phyloP scores from a whole-genome alignment of 2,329 filamentous ascomycete genomes.

The Apiospora malaysiana region DNA sequence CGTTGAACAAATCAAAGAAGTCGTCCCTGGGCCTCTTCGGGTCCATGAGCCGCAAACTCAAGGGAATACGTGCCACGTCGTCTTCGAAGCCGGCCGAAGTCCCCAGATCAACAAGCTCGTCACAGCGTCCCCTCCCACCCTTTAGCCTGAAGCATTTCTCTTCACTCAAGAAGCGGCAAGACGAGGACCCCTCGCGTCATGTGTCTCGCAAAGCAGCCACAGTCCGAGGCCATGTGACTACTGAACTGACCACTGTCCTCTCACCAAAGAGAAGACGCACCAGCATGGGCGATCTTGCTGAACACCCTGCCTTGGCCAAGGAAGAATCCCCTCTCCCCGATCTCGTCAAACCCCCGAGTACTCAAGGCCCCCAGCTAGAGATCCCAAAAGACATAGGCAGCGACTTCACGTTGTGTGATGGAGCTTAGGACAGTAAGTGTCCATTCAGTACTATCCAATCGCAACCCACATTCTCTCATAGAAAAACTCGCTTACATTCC shows the following conservation, averaged over 20 bases:
- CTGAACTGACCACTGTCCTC: not conserved
- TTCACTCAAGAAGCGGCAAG: constrained; percentile 10
- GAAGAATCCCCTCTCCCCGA: not conserved
- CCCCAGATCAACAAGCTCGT: not conserved
- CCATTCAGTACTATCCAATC: not conserved
- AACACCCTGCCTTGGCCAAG: not conserved
- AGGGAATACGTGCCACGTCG: not conserved
- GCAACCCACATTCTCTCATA: not conserved
- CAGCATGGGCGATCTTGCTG: not conserved
- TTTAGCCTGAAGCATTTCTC: constrained; percentile 8
- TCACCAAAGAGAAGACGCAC: not conserved
- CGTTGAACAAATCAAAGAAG: not conserved
- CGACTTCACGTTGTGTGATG: not conserved
- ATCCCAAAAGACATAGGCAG: not conserved
- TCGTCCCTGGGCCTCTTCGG: not conserved
- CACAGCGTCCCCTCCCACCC: not conserved
- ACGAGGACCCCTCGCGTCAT: not conserved
- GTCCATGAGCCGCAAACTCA: not conserved
- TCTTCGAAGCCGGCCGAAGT: not conserved
- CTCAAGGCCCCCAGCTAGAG: not conserved
- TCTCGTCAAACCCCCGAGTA: not conserved
- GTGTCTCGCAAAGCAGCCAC: constrained; percentile 15
- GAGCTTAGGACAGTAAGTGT: constrained; percentile 8
- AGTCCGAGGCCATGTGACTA: constrained; percentile 3
- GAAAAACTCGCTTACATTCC: not conserved